A percentile compares a stretch with the other conserved stretches of the same genome.
These are phyloP conservation scores for Madurella mycetomatis DNA, from an alignment of 2,329 filamentous ascomycete genomes.

Conservation along the genomic window DNA sequence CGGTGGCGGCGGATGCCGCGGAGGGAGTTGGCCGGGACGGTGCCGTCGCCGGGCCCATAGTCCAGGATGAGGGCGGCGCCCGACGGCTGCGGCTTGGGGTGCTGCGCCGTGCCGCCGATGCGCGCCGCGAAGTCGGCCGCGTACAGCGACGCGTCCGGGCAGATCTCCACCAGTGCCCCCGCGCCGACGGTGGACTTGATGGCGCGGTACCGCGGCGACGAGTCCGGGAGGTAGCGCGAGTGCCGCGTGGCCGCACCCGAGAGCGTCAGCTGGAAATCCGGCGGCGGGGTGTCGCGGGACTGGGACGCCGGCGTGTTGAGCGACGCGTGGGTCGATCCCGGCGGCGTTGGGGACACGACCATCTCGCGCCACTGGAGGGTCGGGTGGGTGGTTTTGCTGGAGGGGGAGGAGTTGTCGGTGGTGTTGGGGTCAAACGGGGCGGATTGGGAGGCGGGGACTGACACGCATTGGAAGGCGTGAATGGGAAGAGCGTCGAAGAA, in stretches of 20 bases:
- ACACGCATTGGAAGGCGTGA: slow-evolving; percentile 82
- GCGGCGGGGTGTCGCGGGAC: slow-evolving; percentile 48
- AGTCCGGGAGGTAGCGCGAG: slow-evolving; percentile 77
- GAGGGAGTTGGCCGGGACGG: slow-evolving; percentile 80
- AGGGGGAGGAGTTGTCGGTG: slow-evolving; percentile 39
- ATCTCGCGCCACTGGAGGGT: slow-evolving; percentile 73
- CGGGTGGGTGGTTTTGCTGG: slow-evolving; percentile 33
- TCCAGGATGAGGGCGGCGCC: slow-evolving; percentile 94
- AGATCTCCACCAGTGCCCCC: slow-evolving; percentile 79
- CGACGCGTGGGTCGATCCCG: slow-evolving; percentile 47
- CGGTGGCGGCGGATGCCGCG: slow-evolving; percentile 79
- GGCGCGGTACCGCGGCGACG: slow-evolving; percentile 71
- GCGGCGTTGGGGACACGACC: slow-evolving; percentile 65
- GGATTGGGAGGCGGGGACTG: slow-evolving; percentile 33
- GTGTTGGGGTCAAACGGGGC: slow-evolving; percentile 35
- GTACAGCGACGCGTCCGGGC: slow-evolving; percentile 79
- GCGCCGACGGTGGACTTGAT: slow-evolving; percentile 64
- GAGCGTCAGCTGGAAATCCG: slow-evolving; percentile 84
- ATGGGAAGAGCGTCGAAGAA: slow-evolving; percentile 98
- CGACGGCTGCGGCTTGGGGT: slow-evolving; percentile 58
- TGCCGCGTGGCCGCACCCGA: slow-evolving; percentile 74
- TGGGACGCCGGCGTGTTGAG: slow-evolving; percentile 51
- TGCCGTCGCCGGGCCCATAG: slow-evolving; percentile 72
- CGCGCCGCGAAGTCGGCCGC: slow-evolving; percentile 74
- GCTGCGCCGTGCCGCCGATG: slow-evolving; percentile 64